Evolutionary conservation across 2,329 filamentous ascomycete genomes (phyloP), one percentile per base, ranked within the genome.

Genomic region (Bretziella fagacearum): DNA sequence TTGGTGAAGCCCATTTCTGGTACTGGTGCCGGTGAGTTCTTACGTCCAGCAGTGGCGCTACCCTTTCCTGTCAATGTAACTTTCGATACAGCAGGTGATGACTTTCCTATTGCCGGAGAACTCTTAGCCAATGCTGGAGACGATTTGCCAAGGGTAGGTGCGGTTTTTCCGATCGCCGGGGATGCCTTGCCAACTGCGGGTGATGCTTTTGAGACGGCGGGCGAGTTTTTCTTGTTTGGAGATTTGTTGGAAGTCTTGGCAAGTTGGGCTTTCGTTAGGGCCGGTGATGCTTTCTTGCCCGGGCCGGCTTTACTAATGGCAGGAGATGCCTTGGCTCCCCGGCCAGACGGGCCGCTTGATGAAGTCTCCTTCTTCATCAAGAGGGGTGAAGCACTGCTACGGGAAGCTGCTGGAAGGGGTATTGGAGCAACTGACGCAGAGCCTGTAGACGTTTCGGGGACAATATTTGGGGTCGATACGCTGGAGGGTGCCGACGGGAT

Each of bases 351-450:
- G 8, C 42, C 26, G 4, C 37, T 46, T 13, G 43, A 46, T 11
- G 44, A 37, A 5, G 39, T 26, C 26, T 50, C 48, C 27, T 47
- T 50, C 33, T 50, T 50, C 25, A 44, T 44, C 33, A 47, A 43
- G 4, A 47, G 44, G 20, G 48, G 48, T 17, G 48, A 50, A 10
- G 48, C 33, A 29, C 47, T 46, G 15, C 17, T 36, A 4, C 44
- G 37, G 8, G 23, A 29, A 15, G 17, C 29, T 10, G 27, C 32
- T 17, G 48, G 35, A 22, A 32, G 44, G 6, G 47, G 47, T 18
- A 43, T 43, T 13, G 40, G 25, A 2, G 25, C 32, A n/a, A 27
- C 32, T 8, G 40, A 43, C 4, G n/a, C 25, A 30, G 40, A 20
- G 2, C 36, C 36, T 22, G 17, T 13, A 29, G 13, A 11, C 30